These are phyloP conservation scores for Miscanthus lutarioriparius DNA, from an alignment of 176 grass and related monocot species.

Conservation along the genomic window DNA sequence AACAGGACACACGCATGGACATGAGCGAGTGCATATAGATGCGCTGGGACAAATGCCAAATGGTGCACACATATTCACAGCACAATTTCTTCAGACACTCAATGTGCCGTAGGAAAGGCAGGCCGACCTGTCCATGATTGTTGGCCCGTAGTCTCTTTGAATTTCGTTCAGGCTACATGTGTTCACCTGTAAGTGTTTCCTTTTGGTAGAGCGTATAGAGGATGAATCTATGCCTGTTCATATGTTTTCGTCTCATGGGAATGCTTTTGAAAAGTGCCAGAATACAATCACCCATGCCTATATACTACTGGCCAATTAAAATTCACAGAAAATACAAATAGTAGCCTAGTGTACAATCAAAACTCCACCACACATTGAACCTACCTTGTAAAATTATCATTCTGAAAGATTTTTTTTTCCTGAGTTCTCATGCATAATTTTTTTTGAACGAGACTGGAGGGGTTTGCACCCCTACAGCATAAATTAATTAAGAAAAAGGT, in stretches of 20 bases:
- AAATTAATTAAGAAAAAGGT: too few relatives aligned
- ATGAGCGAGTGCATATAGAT: conserved; percentile 28
- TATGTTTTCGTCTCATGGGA: not conserved
- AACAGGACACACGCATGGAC: conserved; percentile 20
- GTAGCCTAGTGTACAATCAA: not conserved
- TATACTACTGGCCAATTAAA: not conserved
- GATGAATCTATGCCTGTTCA: not conserved
- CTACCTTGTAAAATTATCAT: not conserved
- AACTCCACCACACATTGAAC: not conserved
- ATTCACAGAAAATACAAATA: not conserved
- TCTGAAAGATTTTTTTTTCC: not conserved
- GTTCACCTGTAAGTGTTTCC: not conserved
- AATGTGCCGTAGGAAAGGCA: conserved; percentile 30
- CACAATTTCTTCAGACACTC: conserved; percentile 21
- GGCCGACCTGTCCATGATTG: conserved; percentile 7
- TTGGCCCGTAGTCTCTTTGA: conserved; percentile 3
- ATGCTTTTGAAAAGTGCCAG: not conserved
- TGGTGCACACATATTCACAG: conserved; percentile 39
- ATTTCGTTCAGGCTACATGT: not conserved
- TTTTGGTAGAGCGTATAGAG: not conserved
- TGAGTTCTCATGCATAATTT: not conserved
- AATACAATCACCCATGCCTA: not conserved
- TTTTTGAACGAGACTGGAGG: too few relatives aligned
- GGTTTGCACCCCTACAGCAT: too few relatives aligned
- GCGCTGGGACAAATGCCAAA: conserved; percentile 40